These are phyloP conservation scores for Sclerospora graminicola DNA, from an alignment of 352 stramenopile species.

Conservation along the genomic window DNA sequence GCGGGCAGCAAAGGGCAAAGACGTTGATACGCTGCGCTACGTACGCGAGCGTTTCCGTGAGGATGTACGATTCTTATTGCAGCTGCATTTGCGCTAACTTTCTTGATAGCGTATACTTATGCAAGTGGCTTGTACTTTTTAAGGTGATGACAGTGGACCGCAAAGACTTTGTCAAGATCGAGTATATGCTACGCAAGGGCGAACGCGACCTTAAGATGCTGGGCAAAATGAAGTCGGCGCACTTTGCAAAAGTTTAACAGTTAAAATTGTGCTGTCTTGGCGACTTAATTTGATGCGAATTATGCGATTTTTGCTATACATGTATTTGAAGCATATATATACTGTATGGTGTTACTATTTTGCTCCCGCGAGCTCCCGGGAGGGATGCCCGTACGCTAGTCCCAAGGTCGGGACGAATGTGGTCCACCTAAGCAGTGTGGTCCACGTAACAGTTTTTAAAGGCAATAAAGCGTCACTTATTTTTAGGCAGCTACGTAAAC, in stretches of 20 bases:
- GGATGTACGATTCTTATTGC: constrained; percentile 41
- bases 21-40: constrained; percentile 30
- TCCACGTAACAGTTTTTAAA: too few species aligned
- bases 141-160: constrained; percentile 45
- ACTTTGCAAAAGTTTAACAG: constrained; percentile 35
- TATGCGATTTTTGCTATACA: too few species aligned
- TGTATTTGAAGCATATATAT: too few species aligned
- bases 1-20: constrained; percentile 45
- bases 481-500: too few species aligned
- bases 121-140: neutral
- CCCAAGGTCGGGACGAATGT: too few species aligned
- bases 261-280: neutral
- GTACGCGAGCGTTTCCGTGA: constrained; percentile 71
- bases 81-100: too few species aligned
- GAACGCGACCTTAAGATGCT: constrained; percentile 80
- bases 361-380: too few species aligned
- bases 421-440: too few species aligned
- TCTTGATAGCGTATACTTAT: neutral
- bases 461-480: too few species aligned
- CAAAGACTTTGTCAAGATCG: constrained; percentile 73
- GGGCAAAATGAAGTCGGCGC: constrained; percentile 47
- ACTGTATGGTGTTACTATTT: too few species aligned
- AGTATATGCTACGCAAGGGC: constrained; percentile 80
- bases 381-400: too few species aligned
- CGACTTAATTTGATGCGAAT: too few species aligned